These are phyloP conservation scores for Colletotrichum neosansevieriae DNA, from an alignment of 2,329 filamentous ascomycete species.

Conservation along the genomic window DNA sequence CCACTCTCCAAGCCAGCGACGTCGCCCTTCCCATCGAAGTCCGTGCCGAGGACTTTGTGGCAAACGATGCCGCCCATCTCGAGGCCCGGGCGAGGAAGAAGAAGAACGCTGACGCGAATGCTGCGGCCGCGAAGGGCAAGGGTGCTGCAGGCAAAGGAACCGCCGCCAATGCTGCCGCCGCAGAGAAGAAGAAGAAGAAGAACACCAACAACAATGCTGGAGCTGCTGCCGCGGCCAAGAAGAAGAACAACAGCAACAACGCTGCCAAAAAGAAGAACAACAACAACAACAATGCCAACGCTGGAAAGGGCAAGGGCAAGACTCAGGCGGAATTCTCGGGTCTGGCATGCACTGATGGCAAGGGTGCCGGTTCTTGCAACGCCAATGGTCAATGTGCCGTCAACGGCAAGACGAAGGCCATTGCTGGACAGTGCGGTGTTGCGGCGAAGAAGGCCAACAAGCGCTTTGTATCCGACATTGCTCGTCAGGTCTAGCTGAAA, in stretches of 20 bases:
- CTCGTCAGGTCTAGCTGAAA: not conserved
- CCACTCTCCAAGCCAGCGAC: slow-evolving; percentile 7
- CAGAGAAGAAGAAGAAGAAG: slow-evolving; percentile 8
- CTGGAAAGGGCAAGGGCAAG: slow-evolving; percentile 18
- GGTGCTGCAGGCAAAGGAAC: not conserved
- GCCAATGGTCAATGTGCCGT: slow-evolving; percentile 27
- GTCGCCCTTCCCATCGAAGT: slow-evolving; percentile 22
- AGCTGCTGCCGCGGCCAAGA: slow-evolving; percentile 8
- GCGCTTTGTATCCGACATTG: slow-evolving; percentile 2
- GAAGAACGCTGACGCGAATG: not conserved
- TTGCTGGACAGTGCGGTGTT: slow-evolving; percentile 34
- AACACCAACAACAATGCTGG: slow-evolving; percentile 5
- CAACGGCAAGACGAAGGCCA: slow-evolving; percentile 34
- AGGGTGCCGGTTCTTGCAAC: slow-evolving; percentile 34
- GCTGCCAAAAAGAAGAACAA: no score
- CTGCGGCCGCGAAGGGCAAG: slow-evolving; percentile 7
- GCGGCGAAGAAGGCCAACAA: slow-evolving; percentile 27
- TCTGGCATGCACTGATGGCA: slow-evolving; percentile 33
- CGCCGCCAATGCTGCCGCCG: no score
- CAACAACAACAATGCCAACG: slow-evolving; percentile 6
- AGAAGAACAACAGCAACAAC: slow-evolving; percentile 7
- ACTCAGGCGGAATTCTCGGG: slow-evolving; percentile 26
- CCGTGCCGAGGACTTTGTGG: slow-evolving; percentile 14
- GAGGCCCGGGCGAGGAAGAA: slow-evolving; percentile 23
- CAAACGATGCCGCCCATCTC: slow-evolving; percentile 22